Conservation (phyloP, 352 stramenopile species). For the Phytophthora parvispora region DNA sequence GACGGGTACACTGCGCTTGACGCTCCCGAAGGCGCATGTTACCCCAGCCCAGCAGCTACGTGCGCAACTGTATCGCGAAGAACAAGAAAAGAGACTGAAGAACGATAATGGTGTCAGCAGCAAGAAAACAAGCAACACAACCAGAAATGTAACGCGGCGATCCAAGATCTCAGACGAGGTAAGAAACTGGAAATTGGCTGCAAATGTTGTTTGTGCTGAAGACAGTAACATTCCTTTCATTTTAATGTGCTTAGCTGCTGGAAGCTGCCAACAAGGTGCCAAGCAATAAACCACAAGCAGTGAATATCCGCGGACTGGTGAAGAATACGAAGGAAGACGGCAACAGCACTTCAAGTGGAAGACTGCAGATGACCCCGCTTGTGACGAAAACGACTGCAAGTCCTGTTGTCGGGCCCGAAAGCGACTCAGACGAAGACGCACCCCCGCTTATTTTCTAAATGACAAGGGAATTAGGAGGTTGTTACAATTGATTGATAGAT, state of each 20-base stretch:
- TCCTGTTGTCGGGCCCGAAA: slow-evolving; percentile 1
- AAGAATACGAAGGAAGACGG: slow-evolving; percentile 24
- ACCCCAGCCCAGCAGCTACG: slow-evolving; percentile 47
- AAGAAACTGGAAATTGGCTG: not conserved
- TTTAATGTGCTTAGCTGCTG: slow-evolving; percentile 16
- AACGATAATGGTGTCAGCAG: slow-evolving; percentile 3
- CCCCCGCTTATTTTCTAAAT: slow-evolving; percentile 42
- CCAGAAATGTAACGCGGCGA: not conserved
- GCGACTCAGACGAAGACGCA: slow-evolving; percentile 22
- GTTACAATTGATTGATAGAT: not conserved
- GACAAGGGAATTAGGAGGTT: not conserved
- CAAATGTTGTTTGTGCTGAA: not conserved
- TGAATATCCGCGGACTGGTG: slow-evolving; percentile 36
- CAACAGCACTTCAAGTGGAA: slow-evolving; percentile 1
- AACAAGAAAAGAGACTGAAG: slow-evolving; percentile 24
- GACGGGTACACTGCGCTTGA: slow-evolving; percentile 60
- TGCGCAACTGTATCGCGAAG: slow-evolving; percentile 47
- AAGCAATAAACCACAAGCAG: slow-evolving; percentile 6
- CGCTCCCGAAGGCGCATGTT: slow-evolving; percentile 62
- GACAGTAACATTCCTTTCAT: not conserved
- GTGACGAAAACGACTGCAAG: slow-evolving; percentile 30
- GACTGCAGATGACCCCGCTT: slow-evolving; percentile 30
- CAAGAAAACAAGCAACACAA: not conserved
- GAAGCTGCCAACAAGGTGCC: slow-evolving; percentile 22
- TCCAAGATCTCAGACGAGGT: slow-evolving; percentile 42